These are phyloP conservation scores for Penicillium sp. DNA, from an alignment of 2,329 filamentous ascomycete species.

Conservation along the genomic window DNA sequence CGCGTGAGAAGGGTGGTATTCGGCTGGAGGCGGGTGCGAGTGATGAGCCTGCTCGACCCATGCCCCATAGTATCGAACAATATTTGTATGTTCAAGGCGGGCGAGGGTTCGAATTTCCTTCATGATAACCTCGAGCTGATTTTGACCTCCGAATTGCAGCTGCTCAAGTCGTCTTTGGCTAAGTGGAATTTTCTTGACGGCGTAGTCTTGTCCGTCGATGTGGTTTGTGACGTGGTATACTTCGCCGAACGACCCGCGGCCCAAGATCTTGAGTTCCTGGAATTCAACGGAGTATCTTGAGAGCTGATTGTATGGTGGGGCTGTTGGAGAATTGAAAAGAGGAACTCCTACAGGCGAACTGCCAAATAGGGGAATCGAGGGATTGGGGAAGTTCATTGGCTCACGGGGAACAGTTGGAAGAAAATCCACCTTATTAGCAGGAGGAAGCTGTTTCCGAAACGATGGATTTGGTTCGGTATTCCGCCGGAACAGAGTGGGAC, in stretches of 20 bases:
- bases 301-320: conserved; percentile 19
- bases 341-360: conserved; percentile 29
- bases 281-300: conserved; percentile 46
- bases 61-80: conserved; percentile 57
- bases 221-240: conserved; percentile 55
- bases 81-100: conserved; percentile 54
- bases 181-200: conserved; percentile 57
- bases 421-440: conserved; percentile 13
- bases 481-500: conserved; percentile 10
- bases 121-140: conserved; percentile 50
- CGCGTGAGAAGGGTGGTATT: conserved; percentile 4
- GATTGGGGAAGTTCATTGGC: conserved; percentile 17
- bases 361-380: conserved; percentile 21
- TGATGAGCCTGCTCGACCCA: conserved; percentile 51
- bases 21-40: conserved; percentile 8
- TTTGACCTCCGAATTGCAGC: conserved; percentile 45
- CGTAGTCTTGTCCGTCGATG: conserved; percentile 55
- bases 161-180: conserved; percentile 45
- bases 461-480: conserved; percentile 4
- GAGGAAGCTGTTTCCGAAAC: conserved; percentile 15
- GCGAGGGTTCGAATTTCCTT: conserved; percentile 56
- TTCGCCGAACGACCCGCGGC: conserved; percentile 57
- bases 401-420: conserved; percentile 21
- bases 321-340: conserved; percentile 22
- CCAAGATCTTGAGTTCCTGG: conserved; percentile 48